A percentile compares a stretch with the other conserved stretches of the same genome.
Evolutionary conservation across 192 early-diverging fungal species (phyloP).

Genomic region (Phlyctochytrium planicorne): DNA sequence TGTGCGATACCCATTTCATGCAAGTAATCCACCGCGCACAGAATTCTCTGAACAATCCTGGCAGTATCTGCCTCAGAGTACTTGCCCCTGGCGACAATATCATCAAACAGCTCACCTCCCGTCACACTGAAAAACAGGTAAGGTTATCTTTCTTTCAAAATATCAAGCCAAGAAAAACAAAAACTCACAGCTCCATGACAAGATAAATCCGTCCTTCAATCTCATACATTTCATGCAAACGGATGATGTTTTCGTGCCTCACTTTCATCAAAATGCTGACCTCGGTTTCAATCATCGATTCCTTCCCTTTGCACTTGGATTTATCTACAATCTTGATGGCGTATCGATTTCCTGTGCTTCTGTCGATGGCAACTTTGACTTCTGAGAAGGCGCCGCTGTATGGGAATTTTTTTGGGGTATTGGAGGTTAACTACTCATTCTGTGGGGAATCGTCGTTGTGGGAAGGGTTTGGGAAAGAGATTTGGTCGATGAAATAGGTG

Average conservation of each 20-base stretch:
- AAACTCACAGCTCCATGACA: conserved; percentile 58
- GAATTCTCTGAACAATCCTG: conserved; percentile 74
- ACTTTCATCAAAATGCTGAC: conserved; percentile 71
- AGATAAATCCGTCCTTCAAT: conserved; percentile 53
- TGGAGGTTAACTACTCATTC: background rate
- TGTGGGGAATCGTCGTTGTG: background rate
- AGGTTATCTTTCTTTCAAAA: conserved; percentile 32
- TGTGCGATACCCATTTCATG: conserved; percentile 85
- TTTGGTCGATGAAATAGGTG: background rate
- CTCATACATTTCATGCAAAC: conserved; percentile 60
- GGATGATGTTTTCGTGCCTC: conserved; percentile 64
- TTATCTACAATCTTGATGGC: conserved; percentile 90
- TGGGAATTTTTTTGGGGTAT: conserved; percentile 7
- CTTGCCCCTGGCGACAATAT: conserved; percentile 73
- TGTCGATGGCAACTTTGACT: conserved; percentile 66
- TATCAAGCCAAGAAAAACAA: conserved; percentile 11
- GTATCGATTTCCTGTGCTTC: conserved; percentile 62
- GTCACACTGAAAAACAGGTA: conserved; percentile 50
- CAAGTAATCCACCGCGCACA: conserved; percentile 81
- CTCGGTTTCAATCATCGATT: conserved; percentile 78
- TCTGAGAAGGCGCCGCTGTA: conserved; percentile 70
- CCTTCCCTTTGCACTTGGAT: conserved; percentile 67
- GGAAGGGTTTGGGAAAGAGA: background rate
- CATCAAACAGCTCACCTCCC: conserved; percentile 93
- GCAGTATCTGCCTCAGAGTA: conserved; percentile 78